Conservation (phyloP, 345 rosid genomes). For the Citrus cavaleriei region DNA sequence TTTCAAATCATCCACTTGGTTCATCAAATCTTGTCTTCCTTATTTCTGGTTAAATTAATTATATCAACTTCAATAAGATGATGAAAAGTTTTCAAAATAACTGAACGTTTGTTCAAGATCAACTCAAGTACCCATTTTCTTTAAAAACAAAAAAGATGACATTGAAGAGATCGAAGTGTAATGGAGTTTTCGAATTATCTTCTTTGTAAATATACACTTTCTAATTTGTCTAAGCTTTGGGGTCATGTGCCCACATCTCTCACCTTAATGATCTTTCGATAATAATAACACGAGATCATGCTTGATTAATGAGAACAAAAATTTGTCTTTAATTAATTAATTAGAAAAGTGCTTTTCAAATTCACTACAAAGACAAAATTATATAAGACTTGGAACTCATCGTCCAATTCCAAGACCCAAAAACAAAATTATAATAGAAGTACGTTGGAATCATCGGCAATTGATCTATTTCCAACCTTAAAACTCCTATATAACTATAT, state of each 20-base stretch:
- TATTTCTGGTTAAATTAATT: too few relatives aligned
- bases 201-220: not conserved
- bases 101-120: not conserved
- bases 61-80: too few relatives aligned
- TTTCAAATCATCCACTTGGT: not conserved
- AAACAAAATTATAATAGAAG: slow-evolving; percentile 3
- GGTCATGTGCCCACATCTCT: not conserved
- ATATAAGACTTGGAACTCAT: not conserved
- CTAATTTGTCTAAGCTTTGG: not conserved
- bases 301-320: not conserved
- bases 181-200: not conserved
- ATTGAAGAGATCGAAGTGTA: not conserved
- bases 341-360: not conserved
- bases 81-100: not conserved
- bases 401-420: slow-evolving; percentile 20
- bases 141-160: not conserved
- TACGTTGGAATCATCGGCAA: slow-evolving; percentile 23
- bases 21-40: too few relatives aligned
- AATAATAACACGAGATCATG: not conserved
- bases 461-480: slow-evolving; percentile 1
- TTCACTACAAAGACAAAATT: not conserved
- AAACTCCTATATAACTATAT: slow-evolving; percentile 12
- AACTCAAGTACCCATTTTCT: not conserved
- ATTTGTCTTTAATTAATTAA: not conserved
- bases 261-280: not conserved